phyloP scores from a whole-genome alignment of 208 protist genomes.

The Crithidia acanthocephali region DNA sequence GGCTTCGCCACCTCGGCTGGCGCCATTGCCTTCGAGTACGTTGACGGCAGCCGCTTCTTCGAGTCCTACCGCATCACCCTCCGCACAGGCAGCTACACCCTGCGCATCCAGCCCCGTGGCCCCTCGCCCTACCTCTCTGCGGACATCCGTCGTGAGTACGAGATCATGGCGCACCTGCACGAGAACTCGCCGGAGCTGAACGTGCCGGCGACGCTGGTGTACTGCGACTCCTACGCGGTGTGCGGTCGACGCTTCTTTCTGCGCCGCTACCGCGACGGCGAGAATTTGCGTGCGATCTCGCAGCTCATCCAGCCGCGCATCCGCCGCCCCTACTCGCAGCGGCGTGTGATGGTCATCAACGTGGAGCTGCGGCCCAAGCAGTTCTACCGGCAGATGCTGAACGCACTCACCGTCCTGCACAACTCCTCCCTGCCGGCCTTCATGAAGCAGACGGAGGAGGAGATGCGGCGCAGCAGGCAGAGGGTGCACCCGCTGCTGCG shows the following conservation, averaged over 20 bases:
- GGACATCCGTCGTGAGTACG: conserved; percentile 72
- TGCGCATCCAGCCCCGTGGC: conserved; percentile 74
- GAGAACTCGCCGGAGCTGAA: conserved; percentile 43
- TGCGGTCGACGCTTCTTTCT: conserved; percentile 77
- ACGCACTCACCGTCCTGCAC: conserved; percentile 50
- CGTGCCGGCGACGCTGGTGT: conserved; percentile 62
- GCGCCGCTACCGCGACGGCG: conserved; percentile 66
- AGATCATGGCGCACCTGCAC: conserved; percentile 70
- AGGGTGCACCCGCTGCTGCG: conserved; percentile 48
- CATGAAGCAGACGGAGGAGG: conserved; percentile 49
- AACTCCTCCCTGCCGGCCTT: conserved; percentile 57
- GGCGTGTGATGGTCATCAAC: conserved; percentile 57
- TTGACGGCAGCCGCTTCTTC: conserved; percentile 60
- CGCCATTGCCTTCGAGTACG: conserved; percentile 69
- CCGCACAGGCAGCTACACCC: conserved; percentile 73
- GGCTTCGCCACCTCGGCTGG: conserved; percentile 70
- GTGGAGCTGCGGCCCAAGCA: conserved; percentile 61
- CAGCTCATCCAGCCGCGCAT: conserved; percentile 77
- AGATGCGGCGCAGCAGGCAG: conserved; percentile 32
- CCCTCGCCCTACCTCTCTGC: conserved; percentile 50
- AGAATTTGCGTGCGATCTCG: conserved; percentile 46
- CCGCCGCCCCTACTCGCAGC: conserved; percentile 69
- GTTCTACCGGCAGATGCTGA: conserved; percentile 63
- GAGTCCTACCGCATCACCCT: conserved; percentile 76
- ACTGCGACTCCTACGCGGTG: conserved; percentile 73